Evolutionary conservation across 306 rosid species (phyloP), one percentile per base, ranked within the genome.

Genomic region (Lathyrus oleraceus): DNA sequence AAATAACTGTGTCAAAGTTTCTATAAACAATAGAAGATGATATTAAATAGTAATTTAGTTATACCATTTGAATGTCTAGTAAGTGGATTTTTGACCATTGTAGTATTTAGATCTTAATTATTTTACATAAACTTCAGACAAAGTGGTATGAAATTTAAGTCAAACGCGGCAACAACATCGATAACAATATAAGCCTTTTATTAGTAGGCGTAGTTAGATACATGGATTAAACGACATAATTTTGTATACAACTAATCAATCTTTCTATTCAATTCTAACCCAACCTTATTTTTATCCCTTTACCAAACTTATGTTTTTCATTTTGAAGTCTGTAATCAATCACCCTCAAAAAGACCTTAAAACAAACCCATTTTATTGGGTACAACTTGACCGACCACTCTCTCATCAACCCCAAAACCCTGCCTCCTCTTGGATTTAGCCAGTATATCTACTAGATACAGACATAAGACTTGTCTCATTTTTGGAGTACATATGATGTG

Each of bases 211-310:
- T 42, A 27, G 28, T 59, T 45, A 20, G 58, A 11, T 47, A 32
- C 69, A 47, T 32, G 68, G 30, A 30, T 60, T 57, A 19, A 30
- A 19, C 7, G 59, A 28, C 25, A n/a, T 19, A 8, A 45, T 60
- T 12, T 1, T 47, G 21, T 32, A 12, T 5, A 51, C 58, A 52
- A 3, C 25, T 51, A 19, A 51, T 36, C 42, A 10, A 53, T 14
- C 10, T 73, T 61, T 62, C 28, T 42, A 23, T 62, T 63, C 36
- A 39, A 27, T 63, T 73, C 47, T 40, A n/a, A 21, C 64, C 20
- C 28, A 47, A 48, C n/a, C 25, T 32, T 60, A 61, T 63, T 6
- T 51, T 63, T 28, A 5, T 32, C 1, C 32, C 67, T 28, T 39
- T 8, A 25, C 20, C 20, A 25, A 25, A 11, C 35, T 6, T 6